Conservation (phyloP, 305 asterid species). For the Solanum chacoense region DNA sequence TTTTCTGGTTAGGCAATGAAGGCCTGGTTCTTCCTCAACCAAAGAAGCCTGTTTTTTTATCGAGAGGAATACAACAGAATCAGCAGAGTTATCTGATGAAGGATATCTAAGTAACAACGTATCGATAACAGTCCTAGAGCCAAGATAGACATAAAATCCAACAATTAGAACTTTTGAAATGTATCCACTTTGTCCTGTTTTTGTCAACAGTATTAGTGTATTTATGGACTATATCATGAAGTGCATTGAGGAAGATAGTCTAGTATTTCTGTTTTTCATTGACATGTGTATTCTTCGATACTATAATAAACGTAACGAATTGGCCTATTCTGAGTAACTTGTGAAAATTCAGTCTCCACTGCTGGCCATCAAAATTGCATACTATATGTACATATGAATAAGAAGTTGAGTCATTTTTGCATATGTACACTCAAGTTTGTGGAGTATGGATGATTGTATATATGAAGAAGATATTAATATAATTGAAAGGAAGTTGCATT, state of each 20-base stretch:
- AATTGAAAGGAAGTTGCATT: neutral
- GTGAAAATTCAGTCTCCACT: neutral
- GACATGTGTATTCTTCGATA: neutral
- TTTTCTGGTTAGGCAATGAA: slow-evolving; percentile 25
- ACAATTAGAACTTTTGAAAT: neutral
- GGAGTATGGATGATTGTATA: neutral
- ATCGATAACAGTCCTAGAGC: neutral
- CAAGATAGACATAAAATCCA: neutral
- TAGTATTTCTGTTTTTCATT: neutral
- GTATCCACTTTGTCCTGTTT: neutral
- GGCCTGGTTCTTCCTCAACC: slow-evolving; percentile 19
- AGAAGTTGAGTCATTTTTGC: neutral
- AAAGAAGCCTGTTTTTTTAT: slow-evolving; percentile 22
- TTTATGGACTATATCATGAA: neutral
- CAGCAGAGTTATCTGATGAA: neutral
- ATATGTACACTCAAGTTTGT: neutral
- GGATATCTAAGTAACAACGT: neutral
- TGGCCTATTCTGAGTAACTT: neutral
- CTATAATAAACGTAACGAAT: neutral
- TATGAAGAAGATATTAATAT: neutral
- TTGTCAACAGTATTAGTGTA: neutral
- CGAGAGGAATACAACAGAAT: neutral
- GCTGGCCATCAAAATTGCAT: neutral
- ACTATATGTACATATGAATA: neutral
- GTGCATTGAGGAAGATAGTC: neutral